Base-by-base conservation (phyloP, 2,329 filamentous ascomycete genomes). In the Xylaria sp. region DNA sequence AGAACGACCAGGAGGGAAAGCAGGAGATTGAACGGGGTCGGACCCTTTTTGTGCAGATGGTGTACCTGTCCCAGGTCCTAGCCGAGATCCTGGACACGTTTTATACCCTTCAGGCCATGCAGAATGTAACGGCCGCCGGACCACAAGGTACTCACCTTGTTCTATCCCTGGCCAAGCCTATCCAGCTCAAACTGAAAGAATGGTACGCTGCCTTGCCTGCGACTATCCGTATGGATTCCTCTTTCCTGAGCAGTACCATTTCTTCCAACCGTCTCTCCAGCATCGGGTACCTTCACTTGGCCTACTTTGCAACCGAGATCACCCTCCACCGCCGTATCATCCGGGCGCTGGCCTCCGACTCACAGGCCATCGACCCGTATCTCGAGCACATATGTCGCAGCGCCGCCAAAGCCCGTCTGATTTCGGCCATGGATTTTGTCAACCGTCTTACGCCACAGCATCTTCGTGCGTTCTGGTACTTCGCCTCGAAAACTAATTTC, bases 361-460 rank as follows among this genome's bases (percentile, higher is more conserved):
- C 73, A 2, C 77, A 79, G 54, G 81, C 84, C 3, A 84, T 90
- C 48, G 93, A 97, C 77, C 88, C 91, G 0, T 97, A 98, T 76
- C 89, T 97, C 59, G 88, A 94, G 65, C 93, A 97, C 80, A 97
- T 98, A 74, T 97, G 94, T 81, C 94, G 95, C 63, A 94, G 91
- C 66, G 95, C 95, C 3, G 95, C 95, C 63, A 98, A 98, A 80
- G 97, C 95, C 0, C 91, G 95, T 6, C 87, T 98, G 41, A 97
- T 98, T 77, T 97, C 93, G 25, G 94, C 94, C 72, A 97, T 98
- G 92, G 95, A 98, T 79, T 97, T 98, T 81, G 94, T 97, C 75
- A 98, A 98, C 81, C 91, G 95, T 0, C 88, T 98, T 39, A 94
- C 92, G 54, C 93, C 94, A 0, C 89, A 91, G 44, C 94, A 98